Conservation (phyloP, 2,329 filamentous ascomycete species). For the Cladosporium sp. region DNA sequence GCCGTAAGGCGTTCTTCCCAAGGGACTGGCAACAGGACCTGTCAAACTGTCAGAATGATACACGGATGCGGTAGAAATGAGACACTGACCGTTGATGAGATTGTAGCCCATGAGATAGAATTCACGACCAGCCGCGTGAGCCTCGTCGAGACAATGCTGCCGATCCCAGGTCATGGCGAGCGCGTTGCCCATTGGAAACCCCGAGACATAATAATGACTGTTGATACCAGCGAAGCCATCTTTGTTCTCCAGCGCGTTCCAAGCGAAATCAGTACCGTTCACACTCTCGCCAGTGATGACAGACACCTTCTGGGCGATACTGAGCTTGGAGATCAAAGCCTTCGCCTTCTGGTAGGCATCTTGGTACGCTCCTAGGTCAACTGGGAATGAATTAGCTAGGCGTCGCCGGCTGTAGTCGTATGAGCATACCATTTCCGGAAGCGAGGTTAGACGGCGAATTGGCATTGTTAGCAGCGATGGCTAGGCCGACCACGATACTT, state of each 20-base stretch:
- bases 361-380: slow-evolving; percentile 17
- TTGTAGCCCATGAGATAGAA: slow-evolving; percentile 23
- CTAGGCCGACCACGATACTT: not conserved
- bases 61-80: not conserved
- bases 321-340: slow-evolving; percentile 17
- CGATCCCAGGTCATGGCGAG: slow-evolving; percentile 25
- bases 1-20: slow-evolving; percentile 25
- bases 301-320: slow-evolving; percentile 15
- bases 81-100: slow-evolving; percentile 19
- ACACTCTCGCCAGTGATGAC: slow-evolving; percentile 18
- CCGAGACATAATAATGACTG: slow-evolving; percentile 22
- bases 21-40: slow-evolving; percentile 17
- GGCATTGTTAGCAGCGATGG: not conserved
- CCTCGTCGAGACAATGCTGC: slow-evolving; percentile 18
- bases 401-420: too few relatives aligned
- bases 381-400: not conserved
- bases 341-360: slow-evolving; percentile 19
- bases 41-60: not conserved
- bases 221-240: slow-evolving; percentile 24
- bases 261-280: slow-evolving; percentile 19
- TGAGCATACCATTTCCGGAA: not conserved
- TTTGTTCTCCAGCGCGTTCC: slow-evolving; percentile 20
- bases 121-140: slow-evolving; percentile 19
- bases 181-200: slow-evolving; percentile 21
- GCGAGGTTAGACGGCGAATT: not conserved